Conservation (phyloP, 2,329 filamentous ascomycete species). For the Annulohypoxylon truncatum region DNA sequence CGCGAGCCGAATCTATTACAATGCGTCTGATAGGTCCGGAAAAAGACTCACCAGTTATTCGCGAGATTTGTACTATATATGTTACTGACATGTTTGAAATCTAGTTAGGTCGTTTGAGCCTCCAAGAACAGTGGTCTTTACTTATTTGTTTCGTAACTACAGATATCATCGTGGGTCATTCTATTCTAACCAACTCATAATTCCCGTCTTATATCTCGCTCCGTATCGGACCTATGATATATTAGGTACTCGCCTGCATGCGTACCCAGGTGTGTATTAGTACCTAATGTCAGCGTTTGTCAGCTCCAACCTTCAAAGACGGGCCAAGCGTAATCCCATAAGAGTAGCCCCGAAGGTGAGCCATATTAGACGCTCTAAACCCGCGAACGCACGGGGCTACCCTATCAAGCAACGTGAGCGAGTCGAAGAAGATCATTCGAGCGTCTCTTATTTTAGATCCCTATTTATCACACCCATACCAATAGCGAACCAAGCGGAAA, state of each 20-base stretch:
- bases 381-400: slow-evolving; percentile 7
- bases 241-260: slow-evolving; percentile 4
- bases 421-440: slow-evolving; percentile 34
- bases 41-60: slow-evolving; percentile 22
- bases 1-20: slow-evolving; percentile 13
- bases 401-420: slow-evolving; percentile 35
- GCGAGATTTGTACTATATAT: not conserved
- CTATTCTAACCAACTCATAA: not conserved
- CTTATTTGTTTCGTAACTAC: not conserved
- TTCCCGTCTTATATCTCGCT: slow-evolving; percentile 1
- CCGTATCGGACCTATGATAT: slow-evolving; percentile 27
- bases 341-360: slow-evolving; percentile 25
- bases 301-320: slow-evolving; percentile 7
- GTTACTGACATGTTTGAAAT: not conserved
- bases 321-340: slow-evolving; percentile 12
- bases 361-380: slow-evolving; percentile 19
- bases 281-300: slow-evolving; percentile 30
- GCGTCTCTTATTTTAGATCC: not conserved
- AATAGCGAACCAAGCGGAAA: slow-evolving; percentile 19
- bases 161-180: not conserved
- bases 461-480: slow-evolving; percentile 15
- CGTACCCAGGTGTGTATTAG: not conserved
- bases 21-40: slow-evolving; percentile 29
- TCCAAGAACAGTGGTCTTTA: not conserved
- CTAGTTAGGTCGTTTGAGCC: not conserved